Evolutionary conservation across 2,329 filamentous ascomycete species (phyloP).

Genomic region (Xylaria sp.): DNA sequence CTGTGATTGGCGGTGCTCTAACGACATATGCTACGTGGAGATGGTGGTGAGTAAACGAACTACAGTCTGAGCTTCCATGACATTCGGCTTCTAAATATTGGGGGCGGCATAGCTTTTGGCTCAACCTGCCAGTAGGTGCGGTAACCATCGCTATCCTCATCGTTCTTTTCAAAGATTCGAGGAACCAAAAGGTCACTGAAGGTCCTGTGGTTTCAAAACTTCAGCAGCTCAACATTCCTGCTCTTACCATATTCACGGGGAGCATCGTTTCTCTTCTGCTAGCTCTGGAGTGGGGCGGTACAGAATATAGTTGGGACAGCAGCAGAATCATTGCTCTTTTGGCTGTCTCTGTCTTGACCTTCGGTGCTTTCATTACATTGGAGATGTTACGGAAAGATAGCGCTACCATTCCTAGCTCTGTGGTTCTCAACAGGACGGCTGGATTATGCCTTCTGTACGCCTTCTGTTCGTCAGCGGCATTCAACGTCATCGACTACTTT

Average conservation of each 20-base stretch:
- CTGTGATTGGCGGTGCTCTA: constrained; percentile 31
- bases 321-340: constrained; percentile 26
- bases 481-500: constrained; percentile 32
- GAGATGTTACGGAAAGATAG: constrained; percentile 25
- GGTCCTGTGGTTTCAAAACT: constrained; percentile 25
- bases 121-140: constrained; percentile 35
- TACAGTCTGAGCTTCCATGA: neutral
- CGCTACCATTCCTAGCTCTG: constrained; percentile 31
- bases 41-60: constrained; percentile 23
- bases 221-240: constrained; percentile 42
- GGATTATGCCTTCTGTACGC: constrained; percentile 30
- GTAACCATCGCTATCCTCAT: constrained; percentile 31
- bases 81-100: neutral
- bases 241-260: constrained; percentile 40
- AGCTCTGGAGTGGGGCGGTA: constrained; percentile 46
- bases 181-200: constrained; percentile 23
- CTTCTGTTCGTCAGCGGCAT: constrained; percentile 30
- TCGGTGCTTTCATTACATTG: constrained; percentile 14
- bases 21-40: constrained; percentile 28
- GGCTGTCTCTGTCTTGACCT: constrained; percentile 20
- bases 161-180: constrained; percentile 27
- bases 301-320: constrained; percentile 36
- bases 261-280: constrained; percentile 43
- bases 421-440: constrained; percentile 28
- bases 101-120: constrained; percentile 24